Conservation (phyloP, 257 asterid genomes). For the Paraleonurus japonicus region DNA sequence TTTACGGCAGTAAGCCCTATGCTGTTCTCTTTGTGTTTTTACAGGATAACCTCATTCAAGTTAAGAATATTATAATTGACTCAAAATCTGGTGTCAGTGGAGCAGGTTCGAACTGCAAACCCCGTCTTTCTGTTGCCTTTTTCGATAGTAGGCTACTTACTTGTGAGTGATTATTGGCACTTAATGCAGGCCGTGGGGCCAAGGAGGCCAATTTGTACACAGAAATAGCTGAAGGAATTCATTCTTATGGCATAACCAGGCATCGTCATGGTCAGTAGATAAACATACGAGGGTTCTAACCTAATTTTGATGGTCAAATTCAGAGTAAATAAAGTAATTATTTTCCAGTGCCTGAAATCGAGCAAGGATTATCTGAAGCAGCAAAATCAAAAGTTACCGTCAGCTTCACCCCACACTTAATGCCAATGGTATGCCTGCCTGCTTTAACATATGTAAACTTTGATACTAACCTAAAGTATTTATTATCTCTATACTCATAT, state of each 20-base stretch:
- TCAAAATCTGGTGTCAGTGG: constrained; percentile 98
- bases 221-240: constrained; percentile 96
- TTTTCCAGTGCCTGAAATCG: neutral
- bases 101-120: constrained; percentile 58
- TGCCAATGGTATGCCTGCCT: constrained; percentile 79
- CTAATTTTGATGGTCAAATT: neutral
- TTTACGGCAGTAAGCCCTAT: neutral
- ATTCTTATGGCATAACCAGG: constrained; percentile 79
- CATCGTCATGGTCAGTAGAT: constrained; percentile 88
- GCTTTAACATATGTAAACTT: neutral
- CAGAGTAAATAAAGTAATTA: neutral
- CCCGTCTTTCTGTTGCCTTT: constrained; percentile 16
- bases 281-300: neutral
- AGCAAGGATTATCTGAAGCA: neutral
- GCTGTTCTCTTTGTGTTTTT: constrained; percentile 18
- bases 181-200: constrained; percentile 79
- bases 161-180: neutral
- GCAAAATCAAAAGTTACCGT: constrained; percentile 56
- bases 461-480: neutral
- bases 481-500: neutral
- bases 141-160: neutral
- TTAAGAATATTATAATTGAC: constrained; percentile 79
- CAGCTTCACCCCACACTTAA: constrained; percentile 96
- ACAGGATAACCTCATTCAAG: constrained; percentile 82
- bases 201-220: constrained; percentile 93